Percentiles rank a stretch among this genome's conserved stretches.
phyloP scores from a whole-genome alignment of 1,284 basidiomycete genomes.

The Irpex lacteus region DNA sequence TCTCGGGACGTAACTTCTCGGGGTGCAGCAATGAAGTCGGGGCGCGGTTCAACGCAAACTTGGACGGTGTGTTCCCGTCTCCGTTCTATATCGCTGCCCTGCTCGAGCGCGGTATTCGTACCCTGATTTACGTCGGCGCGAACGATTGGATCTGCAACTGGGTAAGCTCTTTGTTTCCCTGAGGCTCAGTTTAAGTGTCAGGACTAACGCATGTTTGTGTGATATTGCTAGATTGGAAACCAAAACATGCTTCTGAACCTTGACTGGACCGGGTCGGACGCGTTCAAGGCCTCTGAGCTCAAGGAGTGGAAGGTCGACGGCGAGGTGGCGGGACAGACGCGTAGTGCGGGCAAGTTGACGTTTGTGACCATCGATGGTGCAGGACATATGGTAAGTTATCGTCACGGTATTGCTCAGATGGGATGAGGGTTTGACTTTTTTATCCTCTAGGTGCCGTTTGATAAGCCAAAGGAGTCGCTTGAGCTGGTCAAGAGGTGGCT shows the following conservation, averaged over 20 bases:
- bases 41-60: slow-evolving; percentile 35
- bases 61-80: slow-evolving; percentile 43
- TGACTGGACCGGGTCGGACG: slow-evolving; percentile 58
- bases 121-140: slow-evolving; percentile 73
- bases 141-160: slow-evolving; percentile 79
- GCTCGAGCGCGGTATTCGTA: slow-evolving; percentile 70
- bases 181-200: neutral
- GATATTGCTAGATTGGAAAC: neutral
- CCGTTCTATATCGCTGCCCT: slow-evolving; percentile 63
- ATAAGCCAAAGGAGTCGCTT: slow-evolving; percentile 54
- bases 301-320: slow-evolving; percentile 56
- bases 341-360: slow-evolving; percentile 56
- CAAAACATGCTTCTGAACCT: slow-evolving; percentile 25
- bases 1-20: slow-evolving; percentile 42
- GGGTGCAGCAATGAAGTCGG: slow-evolving; percentile 43
- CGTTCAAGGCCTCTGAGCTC: slow-evolving; percentile 44
- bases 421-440: neutral
- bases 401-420: neutral
- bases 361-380: slow-evolving; percentile 63
- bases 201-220: neutral
- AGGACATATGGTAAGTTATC: slow-evolving; percentile 58
- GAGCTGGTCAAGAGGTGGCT: slow-evolving; percentile 52
- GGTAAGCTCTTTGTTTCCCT: slow-evolving; percentile 29
- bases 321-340: slow-evolving; percentile 50
- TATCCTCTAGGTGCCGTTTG: slow-evolving; percentile 47